Percentiles rank a stretch among this genome's conserved stretches.
Conservation (phyloP, 306 rosid species). For the Vigna reflexopilosa region DNA sequence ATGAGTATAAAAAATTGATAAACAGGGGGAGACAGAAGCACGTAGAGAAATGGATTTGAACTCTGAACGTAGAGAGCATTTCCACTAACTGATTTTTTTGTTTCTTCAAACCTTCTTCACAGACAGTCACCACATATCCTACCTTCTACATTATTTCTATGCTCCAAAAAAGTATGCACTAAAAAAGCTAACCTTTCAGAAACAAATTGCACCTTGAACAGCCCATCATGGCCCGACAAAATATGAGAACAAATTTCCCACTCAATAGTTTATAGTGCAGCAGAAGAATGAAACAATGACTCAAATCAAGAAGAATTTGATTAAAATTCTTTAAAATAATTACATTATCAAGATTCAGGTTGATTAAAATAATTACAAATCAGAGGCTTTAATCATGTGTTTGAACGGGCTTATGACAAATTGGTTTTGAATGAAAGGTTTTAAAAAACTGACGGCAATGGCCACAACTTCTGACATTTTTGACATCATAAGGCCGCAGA, state of each 20-base stretch:
- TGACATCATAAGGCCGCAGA: not conserved
- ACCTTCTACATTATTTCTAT: slow-evolving; percentile 7
- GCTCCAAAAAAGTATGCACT: not conserved
- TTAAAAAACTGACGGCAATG: too few species aligned
- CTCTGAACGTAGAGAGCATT: too few species aligned
- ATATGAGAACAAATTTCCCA: slow-evolving; percentile 9
- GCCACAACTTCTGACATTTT: not conserved
- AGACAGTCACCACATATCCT: not conserved
- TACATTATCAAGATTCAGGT: not conserved
- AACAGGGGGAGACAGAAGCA: too few species aligned
- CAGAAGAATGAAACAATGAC: not conserved
- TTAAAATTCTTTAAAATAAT: too few species aligned
- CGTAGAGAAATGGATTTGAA: too few species aligned
- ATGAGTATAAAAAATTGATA: too few species aligned
- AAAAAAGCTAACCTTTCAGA: slow-evolving; percentile 13
- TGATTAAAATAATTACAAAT: not conserved
- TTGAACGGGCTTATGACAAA: not conserved
- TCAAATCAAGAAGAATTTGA: not conserved
- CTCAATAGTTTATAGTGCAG: not conserved
- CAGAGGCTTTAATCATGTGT: not conserved
- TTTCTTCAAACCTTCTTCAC: not conserved
- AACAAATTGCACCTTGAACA: slow-evolving; percentile 24
- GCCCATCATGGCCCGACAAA: slow-evolving; percentile 3
- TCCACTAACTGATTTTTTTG: too few species aligned
- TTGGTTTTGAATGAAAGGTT: too few species aligned